Conservation (phyloP, 2,329 filamentous ascomycete species). For the Emericellopsis cladophorae region DNA sequence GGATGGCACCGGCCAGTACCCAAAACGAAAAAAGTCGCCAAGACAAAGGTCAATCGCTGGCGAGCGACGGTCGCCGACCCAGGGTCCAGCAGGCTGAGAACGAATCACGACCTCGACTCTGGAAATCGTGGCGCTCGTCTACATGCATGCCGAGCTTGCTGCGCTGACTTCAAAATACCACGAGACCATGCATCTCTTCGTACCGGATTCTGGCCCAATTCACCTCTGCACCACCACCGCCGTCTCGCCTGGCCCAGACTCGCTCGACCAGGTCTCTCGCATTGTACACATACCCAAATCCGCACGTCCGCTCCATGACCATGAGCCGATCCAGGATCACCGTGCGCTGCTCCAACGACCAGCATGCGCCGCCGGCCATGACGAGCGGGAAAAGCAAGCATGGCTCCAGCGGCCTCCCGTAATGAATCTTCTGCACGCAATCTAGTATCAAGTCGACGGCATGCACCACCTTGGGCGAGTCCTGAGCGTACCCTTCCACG, state of each 20-base stretch:
- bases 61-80: no score
- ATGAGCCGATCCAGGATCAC: constrained; percentile 24
- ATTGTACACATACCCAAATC: constrained; percentile 27
- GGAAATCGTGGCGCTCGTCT: no score
- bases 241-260: constrained; percentile 21
- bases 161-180: constrained; percentile 12
- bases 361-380: constrained; percentile 25
- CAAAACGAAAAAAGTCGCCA: no score
- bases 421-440: constrained; percentile 22
- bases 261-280: constrained; percentile 23
- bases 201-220: constrained; percentile 21
- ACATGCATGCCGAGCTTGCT: not conserved
- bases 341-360: constrained; percentile 20
- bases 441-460: constrained; percentile 21
- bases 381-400: constrained; percentile 27
- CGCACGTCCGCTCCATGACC: constrained; percentile 29
- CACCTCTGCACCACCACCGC: constrained; percentile 13
- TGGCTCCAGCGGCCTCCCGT: constrained; percentile 25
- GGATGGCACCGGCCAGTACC: no score
- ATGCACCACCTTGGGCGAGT: constrained; percentile 17
- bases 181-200: constrained; percentile 21
- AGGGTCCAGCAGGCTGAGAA: no score
- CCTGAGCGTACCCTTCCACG: constrained; percentile 24
- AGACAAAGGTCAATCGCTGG: no score
- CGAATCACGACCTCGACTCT: no score